Evolutionary conservation across 2,329 filamentous ascomycete genomes (phyloP), one percentile per base, ranked within the genome.

Genomic region (Ilyonectria sp.): DNA sequence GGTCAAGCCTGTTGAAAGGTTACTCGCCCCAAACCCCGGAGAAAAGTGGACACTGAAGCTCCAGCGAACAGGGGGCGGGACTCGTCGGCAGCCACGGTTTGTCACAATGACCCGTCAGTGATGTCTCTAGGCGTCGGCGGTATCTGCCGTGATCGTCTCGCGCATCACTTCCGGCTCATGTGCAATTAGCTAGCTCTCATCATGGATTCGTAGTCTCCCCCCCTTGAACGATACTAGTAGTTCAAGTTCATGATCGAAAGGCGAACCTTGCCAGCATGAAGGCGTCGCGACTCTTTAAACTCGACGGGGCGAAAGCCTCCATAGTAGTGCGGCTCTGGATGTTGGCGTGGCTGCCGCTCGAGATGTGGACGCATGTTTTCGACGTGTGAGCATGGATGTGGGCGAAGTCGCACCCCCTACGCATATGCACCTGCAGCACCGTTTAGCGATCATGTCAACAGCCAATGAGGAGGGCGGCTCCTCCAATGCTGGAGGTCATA

Each of bases 71-170:
- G 66, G 74, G 74, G 71, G 70, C 71, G 74, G 74, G 74, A 74
- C 74, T 71, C 69, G 69, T 75, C 74, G 73, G 74, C 71, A 76
- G 72, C 71, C 57, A 74, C 66, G 59, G 64, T 70, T 71, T 66
- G 69, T 50, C 65, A 65, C 71, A 72, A 65, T 76, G 72, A 74
- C 71, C 71, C 67, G 66, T 64, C 59, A 67, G 62, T 71, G 49
- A 59, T 67, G 53, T 70, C 64, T 68, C 67, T 71, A 63, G 61
- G 69, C 67, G 72, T 74, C 65, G 71, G 69, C 65, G 70, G 68
- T 70, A 76, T 75, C 74, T 76, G 74, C 74, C 73, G 74, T 73
- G 71, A 69, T 71, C 66, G 72, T 68, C 69, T 75, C 56, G 70
- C 57, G 69, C 67, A 60, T 71, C 68, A 71, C 67, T 47, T 21